Evolutionary conservation across 1,284 basidiomycete species (phyloP).

Genomic region (Irpex sp.): DNA sequence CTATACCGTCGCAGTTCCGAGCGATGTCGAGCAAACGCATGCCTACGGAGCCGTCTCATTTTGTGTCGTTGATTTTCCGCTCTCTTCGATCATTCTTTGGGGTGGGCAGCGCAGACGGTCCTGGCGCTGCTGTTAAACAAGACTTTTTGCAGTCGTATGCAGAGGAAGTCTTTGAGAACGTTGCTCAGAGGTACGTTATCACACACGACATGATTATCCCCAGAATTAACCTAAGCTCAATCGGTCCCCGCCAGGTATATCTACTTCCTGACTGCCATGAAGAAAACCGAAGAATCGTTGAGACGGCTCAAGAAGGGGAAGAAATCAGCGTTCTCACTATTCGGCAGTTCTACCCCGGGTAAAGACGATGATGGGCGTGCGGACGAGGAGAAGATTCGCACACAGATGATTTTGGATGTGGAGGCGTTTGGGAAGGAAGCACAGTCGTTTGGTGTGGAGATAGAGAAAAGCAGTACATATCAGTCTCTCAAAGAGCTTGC

Average conservation of each 20-base stretch:
- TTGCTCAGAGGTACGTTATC: slow-evolving; percentile 57
- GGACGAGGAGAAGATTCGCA: slow-evolving; percentile 80
- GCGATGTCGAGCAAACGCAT: slow-evolving; percentile 73
- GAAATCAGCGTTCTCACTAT: slow-evolving; percentile 76
- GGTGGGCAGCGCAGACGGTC: slow-evolving; percentile 48
- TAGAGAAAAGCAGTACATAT: slow-evolving; percentile 53
- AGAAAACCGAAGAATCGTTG: slow-evolving; percentile 88
- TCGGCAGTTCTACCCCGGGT: slow-evolving; percentile 44
- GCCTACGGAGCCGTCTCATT: slow-evolving; percentile 80
- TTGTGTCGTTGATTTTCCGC: slow-evolving; percentile 76
- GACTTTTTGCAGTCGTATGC: slow-evolving; percentile 54
- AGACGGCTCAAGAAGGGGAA: slow-evolving; percentile 83
- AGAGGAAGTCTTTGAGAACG: slow-evolving; percentile 68
- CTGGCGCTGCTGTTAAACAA: slow-evolving; percentile 55
- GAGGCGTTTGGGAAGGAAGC: slow-evolving; percentile 80
- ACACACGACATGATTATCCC: neutral
- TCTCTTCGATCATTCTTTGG: slow-evolving; percentile 82
- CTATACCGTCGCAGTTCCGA: slow-evolving; percentile 84
- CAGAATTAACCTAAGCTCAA: neutral
- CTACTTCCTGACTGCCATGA: slow-evolving; percentile 73
- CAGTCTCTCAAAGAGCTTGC: slow-evolving; percentile 59
- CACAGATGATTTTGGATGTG: slow-evolving; percentile 86
- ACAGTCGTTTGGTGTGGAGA: slow-evolving; percentile 61
- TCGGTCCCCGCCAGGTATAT: slow-evolving; percentile 46
- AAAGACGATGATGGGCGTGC: slow-evolving; percentile 61